Conservation (phyloP, 1,139 yeast genomes). For the Kluyveromyces sp. region DNA sequence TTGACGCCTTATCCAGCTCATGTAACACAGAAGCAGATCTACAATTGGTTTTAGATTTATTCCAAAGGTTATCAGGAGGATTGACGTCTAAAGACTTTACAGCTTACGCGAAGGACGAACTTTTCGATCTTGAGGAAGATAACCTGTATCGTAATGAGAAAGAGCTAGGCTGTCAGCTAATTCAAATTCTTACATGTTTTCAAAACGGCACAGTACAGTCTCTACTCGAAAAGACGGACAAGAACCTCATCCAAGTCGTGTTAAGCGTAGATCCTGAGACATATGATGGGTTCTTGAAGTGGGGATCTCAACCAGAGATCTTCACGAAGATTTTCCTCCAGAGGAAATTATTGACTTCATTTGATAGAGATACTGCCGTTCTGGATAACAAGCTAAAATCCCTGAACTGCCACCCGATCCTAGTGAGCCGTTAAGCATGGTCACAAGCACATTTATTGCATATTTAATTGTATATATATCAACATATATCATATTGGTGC, state of each 20-base stretch:
- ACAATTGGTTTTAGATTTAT: background rate
- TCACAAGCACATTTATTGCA: background rate
- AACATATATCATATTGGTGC: no score
- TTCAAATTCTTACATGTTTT: constrained; percentile 15
- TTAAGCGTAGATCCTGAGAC: constrained; percentile 17
- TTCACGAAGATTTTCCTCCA: constrained; percentile 18
- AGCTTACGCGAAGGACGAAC: constrained; percentile 22
- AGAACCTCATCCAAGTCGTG: background rate
- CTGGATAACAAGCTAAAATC: constrained; percentile 10
- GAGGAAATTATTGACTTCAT: constrained; percentile 6
- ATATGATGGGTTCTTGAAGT: constrained; percentile 35
- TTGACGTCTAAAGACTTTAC: background rate
- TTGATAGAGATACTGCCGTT: background rate
- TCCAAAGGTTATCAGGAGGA: background rate
- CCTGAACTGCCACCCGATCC: constrained; percentile 17
- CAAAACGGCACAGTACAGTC: background rate
- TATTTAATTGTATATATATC: no score
- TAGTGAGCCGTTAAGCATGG: constrained; percentile 5
- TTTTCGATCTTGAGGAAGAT: constrained; percentile 47
- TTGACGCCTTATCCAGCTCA: background rate
- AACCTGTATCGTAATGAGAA: constrained; percentile 43
- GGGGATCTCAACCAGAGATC: constrained; percentile 28
- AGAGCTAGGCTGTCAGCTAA: constrained; percentile 23
- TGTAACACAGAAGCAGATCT: constrained; percentile 9
- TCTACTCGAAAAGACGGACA: background rate